Evolutionary conservation across 2,329 filamentous ascomycete species (phyloP), one percentile per base, ranked within the genome.

Genomic region (Fusarium sp.): DNA sequence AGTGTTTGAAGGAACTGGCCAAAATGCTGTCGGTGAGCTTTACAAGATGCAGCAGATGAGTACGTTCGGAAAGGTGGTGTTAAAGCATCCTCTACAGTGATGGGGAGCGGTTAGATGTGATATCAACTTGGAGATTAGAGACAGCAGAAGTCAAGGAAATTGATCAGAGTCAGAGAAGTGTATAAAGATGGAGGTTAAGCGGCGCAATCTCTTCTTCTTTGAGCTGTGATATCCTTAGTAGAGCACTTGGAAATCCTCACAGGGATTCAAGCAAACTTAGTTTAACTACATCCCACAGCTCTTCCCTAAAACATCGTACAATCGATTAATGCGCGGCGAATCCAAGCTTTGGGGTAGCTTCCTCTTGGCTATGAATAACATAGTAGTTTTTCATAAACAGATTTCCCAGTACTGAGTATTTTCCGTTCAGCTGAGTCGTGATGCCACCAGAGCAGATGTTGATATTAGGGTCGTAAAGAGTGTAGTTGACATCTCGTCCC

Each of bases 301-400:
- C 10, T 3, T 38, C 9, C 34, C 18, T 11, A 3, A 6, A 18
- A n/a, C 18, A 38, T n/a, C 18, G 9, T 38, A n/a, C 18, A 38
- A n/a, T 2, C 10, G 7, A 29, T 34, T 3, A 51, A n/a, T 24
- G 15, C 10, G 30, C 1, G 2, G 54, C 54, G 10, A 57, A 52
- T 3, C 54, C 45, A 38, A 57, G 45, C 30, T 24, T 52, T 0
- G 54, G 45, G 1, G 45, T 52, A 22, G 24, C 15, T 2, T 52
- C 45, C 18, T 57, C 54, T 12, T n/a, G 30, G 1, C n/a, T 57
- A 22, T 57, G 54, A 15, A 57, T 7, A 12, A 52, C 30, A 22
- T 57, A 57, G 30, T 57, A 57, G 15, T 57, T 57, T 9, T 11
- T 40, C 54, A 57, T 57, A 1, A 52, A 57, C 8, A 52, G 2